Evolutionary conservation across 441 rosid species (phyloP).

Genomic region (Adansonia gregorii): DNA sequence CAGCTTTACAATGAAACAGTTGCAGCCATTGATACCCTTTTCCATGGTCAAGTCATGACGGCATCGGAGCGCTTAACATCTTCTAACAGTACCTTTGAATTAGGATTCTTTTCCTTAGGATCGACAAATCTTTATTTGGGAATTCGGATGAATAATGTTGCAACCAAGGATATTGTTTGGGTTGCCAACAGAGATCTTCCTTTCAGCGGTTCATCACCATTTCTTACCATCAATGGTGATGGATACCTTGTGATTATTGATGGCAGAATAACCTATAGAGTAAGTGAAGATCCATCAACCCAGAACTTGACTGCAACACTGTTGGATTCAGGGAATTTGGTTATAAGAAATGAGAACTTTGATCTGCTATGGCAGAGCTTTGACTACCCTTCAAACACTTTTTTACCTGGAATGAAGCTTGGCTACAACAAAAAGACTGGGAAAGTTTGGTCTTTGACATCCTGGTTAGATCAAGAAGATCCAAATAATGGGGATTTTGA

Average conservation of each 20-base stretch:
- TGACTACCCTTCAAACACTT: constrained; percentile 21
- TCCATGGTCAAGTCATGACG: constrained; percentile 8
- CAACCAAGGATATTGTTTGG: constrained; percentile 17
- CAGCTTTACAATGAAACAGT: neutral
- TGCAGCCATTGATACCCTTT: constrained; percentile 13
- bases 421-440: constrained; percentile 19
- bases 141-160: constrained; percentile 20
- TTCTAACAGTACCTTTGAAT: neutral
- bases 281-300: constrained; percentile 14
- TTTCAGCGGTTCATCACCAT: neutral
- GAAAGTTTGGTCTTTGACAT: constrained; percentile 23
- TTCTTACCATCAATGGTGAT: constrained; percentile 19
- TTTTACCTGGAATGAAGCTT: constrained; percentile 27
- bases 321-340: constrained; percentile 27
- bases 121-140: constrained; percentile 22
- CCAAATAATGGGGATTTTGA: constrained; percentile 22
- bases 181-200: constrained; percentile 22
- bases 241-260: constrained; percentile 23
- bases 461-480: constrained; percentile 24
- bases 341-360: constrained; percentile 15
- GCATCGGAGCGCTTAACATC: neutral
- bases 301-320: constrained; percentile 24
- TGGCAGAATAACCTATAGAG: constrained; percentile 24
- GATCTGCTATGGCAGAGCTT: constrained; percentile 30
- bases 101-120: constrained; percentile 3